Percentiles rank a stretch among this genome's conserved stretches.
These are phyloP conservation scores for Colletotrichum cordylinicola DNA, from an alignment of 2,329 filamentous ascomycete species.

Conservation along the genomic window DNA sequence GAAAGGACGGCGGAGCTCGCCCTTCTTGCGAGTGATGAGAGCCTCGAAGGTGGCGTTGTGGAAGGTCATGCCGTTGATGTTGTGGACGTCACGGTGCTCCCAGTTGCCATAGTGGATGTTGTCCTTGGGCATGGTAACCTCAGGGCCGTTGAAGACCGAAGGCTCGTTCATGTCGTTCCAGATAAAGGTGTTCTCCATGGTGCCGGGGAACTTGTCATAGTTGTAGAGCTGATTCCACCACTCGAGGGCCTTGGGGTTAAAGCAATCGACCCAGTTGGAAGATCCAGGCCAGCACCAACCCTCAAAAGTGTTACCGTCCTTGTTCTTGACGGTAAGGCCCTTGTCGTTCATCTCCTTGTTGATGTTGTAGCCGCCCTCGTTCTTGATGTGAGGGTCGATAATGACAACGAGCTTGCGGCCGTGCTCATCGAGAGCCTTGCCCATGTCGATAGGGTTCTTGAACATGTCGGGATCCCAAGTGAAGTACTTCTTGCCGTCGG, in stretches of 20 bases:
- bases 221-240: slow-evolving; percentile 94
- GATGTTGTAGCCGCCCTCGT: slow-evolving; percentile 77
- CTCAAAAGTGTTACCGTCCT: slow-evolving; percentile 87
- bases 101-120: slow-evolving; percentile 90
- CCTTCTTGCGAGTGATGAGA: slow-evolving; percentile 82
- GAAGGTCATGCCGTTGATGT: slow-evolving; percentile 93
- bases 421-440: slow-evolving; percentile 82
- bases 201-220: slow-evolving; percentile 87
- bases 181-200: slow-evolving; percentile 85
- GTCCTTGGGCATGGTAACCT: slow-evolving; percentile 99
- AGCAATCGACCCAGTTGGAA: slow-evolving; percentile 95
- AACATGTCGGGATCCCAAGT: slow-evolving; percentile 95
- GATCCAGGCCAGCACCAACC: slow-evolving; percentile 99
- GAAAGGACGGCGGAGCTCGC: slow-evolving; percentile 85
- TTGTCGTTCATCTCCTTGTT: slow-evolving; percentile 84
- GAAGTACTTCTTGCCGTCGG: slow-evolving; percentile 96
- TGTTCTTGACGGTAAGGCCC: slow-evolving; percentile 85
- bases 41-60: slow-evolving; percentile 93
- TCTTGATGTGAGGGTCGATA: slow-evolving; percentile 98
- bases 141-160: slow-evolving; percentile 97
- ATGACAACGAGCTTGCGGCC: slow-evolving; percentile 92
- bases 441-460: slow-evolving; percentile 84
- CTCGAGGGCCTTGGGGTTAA: slow-evolving; percentile 87
- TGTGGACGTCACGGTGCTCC: slow-evolving; percentile 98
- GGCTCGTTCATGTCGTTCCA: slow-evolving; percentile 99